Evolutionary conservation across 768 basidiomycete species (phyloP).

Genomic region (Trametes sanguinea): DNA sequence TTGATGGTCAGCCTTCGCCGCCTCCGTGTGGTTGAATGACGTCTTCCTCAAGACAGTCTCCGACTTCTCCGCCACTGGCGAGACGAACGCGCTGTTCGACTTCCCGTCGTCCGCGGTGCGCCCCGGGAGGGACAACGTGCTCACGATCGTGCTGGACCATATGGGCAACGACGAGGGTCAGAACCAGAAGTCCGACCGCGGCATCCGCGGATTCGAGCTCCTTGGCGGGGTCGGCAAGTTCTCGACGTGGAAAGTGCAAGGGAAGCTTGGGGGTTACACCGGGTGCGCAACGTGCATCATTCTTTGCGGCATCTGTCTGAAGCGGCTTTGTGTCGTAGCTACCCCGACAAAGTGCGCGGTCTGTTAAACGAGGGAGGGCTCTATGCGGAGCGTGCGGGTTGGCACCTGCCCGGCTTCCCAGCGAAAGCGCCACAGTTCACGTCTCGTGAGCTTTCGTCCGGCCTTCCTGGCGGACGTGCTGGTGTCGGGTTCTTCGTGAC

Average conservation of each 20-base stretch:
- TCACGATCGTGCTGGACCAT: slow-evolving; percentile 65
- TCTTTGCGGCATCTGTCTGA: background rate
- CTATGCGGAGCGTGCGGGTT: slow-evolving; percentile 45
- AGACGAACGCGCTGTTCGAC: slow-evolving; percentile 64
- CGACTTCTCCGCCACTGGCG: slow-evolving; percentile 48
- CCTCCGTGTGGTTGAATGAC: slow-evolving; percentile 78
- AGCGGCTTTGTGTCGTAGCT: slow-evolving; percentile 44
- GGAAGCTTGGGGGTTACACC: slow-evolving; percentile 46
- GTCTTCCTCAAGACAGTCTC: slow-evolving; percentile 69
- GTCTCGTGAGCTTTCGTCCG: slow-evolving; percentile 53
- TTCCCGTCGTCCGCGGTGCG: slow-evolving; percentile 54
- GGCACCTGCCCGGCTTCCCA: slow-evolving; percentile 56
- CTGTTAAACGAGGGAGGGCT: slow-evolving; percentile 48
- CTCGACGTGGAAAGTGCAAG: slow-evolving; percentile 46
- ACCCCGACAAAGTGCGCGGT: slow-evolving; percentile 61
- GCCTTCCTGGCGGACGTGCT: slow-evolving; percentile 56
- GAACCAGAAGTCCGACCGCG: slow-evolving; percentile 70
- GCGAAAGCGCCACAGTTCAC: slow-evolving; percentile 58
- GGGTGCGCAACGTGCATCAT: slow-evolving; percentile 26
- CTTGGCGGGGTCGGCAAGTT: slow-evolving; percentile 48
- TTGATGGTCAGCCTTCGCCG: slow-evolving; percentile 62
- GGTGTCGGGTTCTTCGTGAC: slow-evolving; percentile 85
- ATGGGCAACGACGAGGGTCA: slow-evolving; percentile 53
- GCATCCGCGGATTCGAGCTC: slow-evolving; percentile 74
- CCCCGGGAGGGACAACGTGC: slow-evolving; percentile 67